Percentiles rank a stretch among this genome's conserved stretches.
Conservation (phyloP, 495 filamentous ascomycete species). For the Staphylotrichum tortipilum region DNA sequence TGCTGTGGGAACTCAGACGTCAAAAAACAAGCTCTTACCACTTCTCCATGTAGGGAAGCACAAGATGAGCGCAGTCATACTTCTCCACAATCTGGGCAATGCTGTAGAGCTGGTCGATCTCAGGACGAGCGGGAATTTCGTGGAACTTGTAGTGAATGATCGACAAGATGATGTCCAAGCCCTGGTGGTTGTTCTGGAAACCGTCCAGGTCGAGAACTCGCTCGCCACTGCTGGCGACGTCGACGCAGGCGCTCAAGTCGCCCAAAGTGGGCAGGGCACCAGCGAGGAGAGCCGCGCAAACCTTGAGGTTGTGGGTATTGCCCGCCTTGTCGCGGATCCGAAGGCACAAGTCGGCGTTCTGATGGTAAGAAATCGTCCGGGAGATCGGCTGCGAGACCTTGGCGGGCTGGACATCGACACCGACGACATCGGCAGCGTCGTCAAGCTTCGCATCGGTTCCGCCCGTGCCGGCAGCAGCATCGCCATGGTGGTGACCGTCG, state of each 20-base stretch:
- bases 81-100: conserved; percentile 15
- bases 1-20: too few relatives aligned
- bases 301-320: conserved; percentile 1
- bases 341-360: conserved; percentile 12
- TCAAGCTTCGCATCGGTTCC: too few relatives aligned
- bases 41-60: conserved; percentile 12
- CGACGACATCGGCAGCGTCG: too few relatives aligned
- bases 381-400: too few relatives aligned
- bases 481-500: too few relatives aligned
- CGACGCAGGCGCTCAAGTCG: neutral
- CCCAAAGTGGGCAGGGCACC: conserved; percentile 12
- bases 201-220: conserved; percentile 6
- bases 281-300: conserved; percentile 5
- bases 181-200: neutral
- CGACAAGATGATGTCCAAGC: conserved; percentile 18
- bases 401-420: too few relatives aligned
- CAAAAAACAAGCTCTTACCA: conserved; percentile 2
- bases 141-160: conserved; percentile 21
- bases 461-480: too few relatives aligned
- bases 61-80: conserved; percentile 11
- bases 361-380: conserved; percentile 13
- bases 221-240: neutral
- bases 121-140: conserved; percentile 9
- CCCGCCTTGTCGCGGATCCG: neutral
- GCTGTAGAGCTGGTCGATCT: conserved; percentile 10